Evolutionary conservation across 352 stramenopile species (phyloP).

Genomic region (Blastocystis sp.): DNA sequence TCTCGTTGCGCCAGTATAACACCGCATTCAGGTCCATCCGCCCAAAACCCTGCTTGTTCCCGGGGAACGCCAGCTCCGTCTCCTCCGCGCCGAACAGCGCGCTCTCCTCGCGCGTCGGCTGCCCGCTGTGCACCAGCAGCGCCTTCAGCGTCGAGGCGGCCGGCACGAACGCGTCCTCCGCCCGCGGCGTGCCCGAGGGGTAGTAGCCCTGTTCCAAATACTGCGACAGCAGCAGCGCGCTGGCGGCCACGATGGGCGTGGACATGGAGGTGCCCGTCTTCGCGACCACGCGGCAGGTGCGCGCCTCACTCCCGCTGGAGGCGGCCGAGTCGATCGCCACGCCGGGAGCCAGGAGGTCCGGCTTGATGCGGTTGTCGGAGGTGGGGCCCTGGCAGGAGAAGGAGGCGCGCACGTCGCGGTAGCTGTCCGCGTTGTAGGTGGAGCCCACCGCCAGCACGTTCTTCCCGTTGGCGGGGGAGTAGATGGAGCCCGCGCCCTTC

Average conservation of each 20-base stretch:
- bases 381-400: constrained; percentile 72
- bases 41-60: constrained; percentile 58
- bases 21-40: constrained; percentile 30
- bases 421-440: constrained; percentile 74
- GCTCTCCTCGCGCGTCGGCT: constrained; percentile 21
- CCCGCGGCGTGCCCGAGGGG: constrained; percentile 61
- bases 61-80: constrained; percentile 33
- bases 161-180: constrained; percentile 71
- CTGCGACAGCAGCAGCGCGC: constrained; percentile 72
- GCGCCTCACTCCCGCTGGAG: constrained; percentile 33
- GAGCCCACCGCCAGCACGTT: constrained; percentile 81
- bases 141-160: constrained; percentile 72
- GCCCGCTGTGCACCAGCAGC: constrained; percentile 72
- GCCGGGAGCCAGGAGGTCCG: constrained; percentile 74
- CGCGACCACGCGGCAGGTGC: constrained; percentile 28
- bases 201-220: constrained; percentile 73
- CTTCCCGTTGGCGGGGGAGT: constrained; percentile 78
- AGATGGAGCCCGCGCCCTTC: constrained; percentile 75
- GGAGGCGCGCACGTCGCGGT: constrained; percentile 74
- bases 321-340: constrained; percentile 71
- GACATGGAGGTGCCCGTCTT: constrained; percentile 73
- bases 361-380: constrained; percentile 74
- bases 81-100: neutral
- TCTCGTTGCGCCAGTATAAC: constrained; percentile 55
- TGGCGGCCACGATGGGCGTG: constrained; percentile 73